Base-by-base conservation (phyloP, 1,284 basidiomycete species). In the Laetiporus sulphureus region DNA sequence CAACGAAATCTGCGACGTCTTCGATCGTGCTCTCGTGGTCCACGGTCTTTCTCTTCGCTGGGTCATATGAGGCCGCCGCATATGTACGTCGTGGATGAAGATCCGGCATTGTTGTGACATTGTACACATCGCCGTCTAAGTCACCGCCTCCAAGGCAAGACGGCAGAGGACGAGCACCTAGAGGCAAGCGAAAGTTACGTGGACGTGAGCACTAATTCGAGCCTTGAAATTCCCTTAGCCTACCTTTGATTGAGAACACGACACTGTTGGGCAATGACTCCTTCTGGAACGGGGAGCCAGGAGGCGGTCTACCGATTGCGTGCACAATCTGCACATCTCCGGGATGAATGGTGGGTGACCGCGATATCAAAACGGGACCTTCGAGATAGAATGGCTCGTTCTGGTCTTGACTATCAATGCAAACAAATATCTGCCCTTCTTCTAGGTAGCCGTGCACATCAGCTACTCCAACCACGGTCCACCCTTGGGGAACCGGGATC, bases 1-100 rank as follows among this genome's bases (percentile, higher is more conserved):
- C 69, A 12, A 88, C 74, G 54, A 88, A 89, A 36, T 85, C 75
- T 2, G 77, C 79, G 2, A 87, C 79, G 59, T 83, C 89, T 13
- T 56, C 63, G 68, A 81, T 83, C 8, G 70, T 84, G 57, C 74
- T 79, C 25, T 64, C 70, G 22, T 72, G 71, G 32, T 69, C 56
- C 1, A 87, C 56, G 3, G 66, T 36, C 41, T 72, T 75, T 50
- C 62, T 72, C 8, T 57, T 52, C 0, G 73, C 74, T 1, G 75
- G 63, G 8, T 59, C 52, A 48, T 86, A 86, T n/a, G 60, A 56
- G 2, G 74, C 80, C 4, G 84, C 72, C 10, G 40, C 12, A 30
- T 57, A 57, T 2, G 52, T 63, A 6, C 39, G 38, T 4, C 16
- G 32, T 3, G 59, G 58, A 4, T 41, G 36, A 2, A 61, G 43